Base-by-base conservation (phyloP, 2,329 filamentous ascomycete genomes). In the Aureobasidium melanogenum region DNA sequence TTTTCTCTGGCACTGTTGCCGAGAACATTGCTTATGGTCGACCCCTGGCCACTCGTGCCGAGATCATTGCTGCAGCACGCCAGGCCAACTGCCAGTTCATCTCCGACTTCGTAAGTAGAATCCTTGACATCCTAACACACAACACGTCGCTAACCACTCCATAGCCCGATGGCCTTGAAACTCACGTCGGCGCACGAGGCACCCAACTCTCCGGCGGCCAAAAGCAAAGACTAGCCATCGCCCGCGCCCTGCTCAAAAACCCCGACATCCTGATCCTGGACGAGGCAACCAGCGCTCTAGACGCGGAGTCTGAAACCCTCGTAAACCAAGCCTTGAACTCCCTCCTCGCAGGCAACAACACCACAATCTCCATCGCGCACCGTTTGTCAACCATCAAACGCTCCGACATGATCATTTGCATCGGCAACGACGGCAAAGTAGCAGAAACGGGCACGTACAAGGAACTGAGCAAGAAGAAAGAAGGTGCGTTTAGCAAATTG, bases 31-130 rank as follows among this genome's bases (percentile, higher is more conserved):
- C 91, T 0, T 99, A 99, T 69, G 94, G 93, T 62, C 88, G 86
- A 62, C 93, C 93, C 1, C 74, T 83, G 50, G 93, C 94, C 1
- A 86, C 86, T 3, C 82, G 89, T 58, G 79, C 84, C 34, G 91
- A 97, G 67, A 94, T 99, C 62, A 83, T 96, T 62, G 82, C 85
- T 22, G 95, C 94, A 8, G 94, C 94, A 4, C 83, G 89, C 64
- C 88, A 93, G 72, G 94, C 94, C 59, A 99, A 99, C 74, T 99
- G 94, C 73, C 88, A 88, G 68, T 99, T 99, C 71, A 96, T 99
- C 73, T 88, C 88, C 71, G 94, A 99, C 73, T 95, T 99, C 68
- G 82, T 84, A 76, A 79, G 82, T 79, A 51, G 5, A n/a, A n/a
- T n/a, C 10, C 3, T 34, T n/a, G 9, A 10, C 5, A 14, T 50